phyloP scores from a whole-genome alignment of 176 grass and related monocot species.

The Musa acuminata region DNA sequence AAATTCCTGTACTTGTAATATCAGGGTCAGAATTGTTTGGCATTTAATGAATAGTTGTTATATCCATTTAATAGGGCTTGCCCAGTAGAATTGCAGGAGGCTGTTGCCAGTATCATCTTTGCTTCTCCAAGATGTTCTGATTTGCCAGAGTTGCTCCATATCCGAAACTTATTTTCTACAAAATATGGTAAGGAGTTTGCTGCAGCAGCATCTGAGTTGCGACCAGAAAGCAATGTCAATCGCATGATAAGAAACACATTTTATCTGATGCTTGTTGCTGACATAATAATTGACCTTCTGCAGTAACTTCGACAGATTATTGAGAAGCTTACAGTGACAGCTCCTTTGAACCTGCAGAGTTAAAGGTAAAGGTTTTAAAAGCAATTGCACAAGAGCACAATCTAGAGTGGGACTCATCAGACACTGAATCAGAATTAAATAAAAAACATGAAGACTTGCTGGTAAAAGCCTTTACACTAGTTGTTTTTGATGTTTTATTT shows the following conservation, averaged over 20 bases:
- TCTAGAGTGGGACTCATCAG: conserved; percentile 87
- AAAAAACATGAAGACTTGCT: conserved; percentile 95
- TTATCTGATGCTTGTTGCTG: conserved; percentile 5
- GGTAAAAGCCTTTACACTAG: conserved; percentile 39
- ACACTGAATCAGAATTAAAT: conserved; percentile 68
- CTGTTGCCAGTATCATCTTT: conserved; percentile 89
- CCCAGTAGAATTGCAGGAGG: conserved; percentile 77
- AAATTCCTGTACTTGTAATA: neutral
- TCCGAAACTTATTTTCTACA: conserved; percentile 73
- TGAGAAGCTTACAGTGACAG: conserved; percentile 89
- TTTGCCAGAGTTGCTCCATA: conserved; percentile 77
- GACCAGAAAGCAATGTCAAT: conserved; percentile 77
- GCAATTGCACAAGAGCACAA: conserved; percentile 70
- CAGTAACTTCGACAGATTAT: conserved; percentile 60
- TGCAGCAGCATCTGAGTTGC: conserved; percentile 64
- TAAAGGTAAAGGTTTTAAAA: conserved; percentile 77
- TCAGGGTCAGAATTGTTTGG: neutral
- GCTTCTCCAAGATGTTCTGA: conserved; percentile 96
- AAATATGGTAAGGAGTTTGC: conserved; percentile 98
- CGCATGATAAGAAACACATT: conserved; percentile 62
- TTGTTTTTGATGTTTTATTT: neutral
- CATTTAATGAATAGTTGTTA: conserved; percentile 18
- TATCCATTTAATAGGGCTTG: conserved; percentile 62
- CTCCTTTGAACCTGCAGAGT: conserved; percentile 69
- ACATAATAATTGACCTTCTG: neutral